Base-by-base conservation (phyloP, 257 asterid species). In the Plantago major region DNA sequence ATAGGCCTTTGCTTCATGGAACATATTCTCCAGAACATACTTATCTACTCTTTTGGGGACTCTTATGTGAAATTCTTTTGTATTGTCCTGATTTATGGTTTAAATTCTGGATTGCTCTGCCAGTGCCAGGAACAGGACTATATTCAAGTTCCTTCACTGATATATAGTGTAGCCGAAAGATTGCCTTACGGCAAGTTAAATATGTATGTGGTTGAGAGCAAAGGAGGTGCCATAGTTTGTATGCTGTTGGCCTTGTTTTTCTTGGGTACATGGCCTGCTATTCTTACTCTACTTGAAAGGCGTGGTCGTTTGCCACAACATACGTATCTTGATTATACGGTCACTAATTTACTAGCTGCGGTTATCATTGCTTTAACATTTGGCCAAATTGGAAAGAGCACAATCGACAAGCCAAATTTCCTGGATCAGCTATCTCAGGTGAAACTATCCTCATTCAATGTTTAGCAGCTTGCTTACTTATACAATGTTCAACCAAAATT, bases 241-340 rank as follows among this genome's bases (percentile, higher is more conserved):
- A 92, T 92, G 96, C 83, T 86, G 11, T 58, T 92, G 10, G 68
- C 97, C 40, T 60, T 92, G 55, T 62, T 78, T 3, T 84, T 92
- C 83, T 74, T 92, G 77, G 99, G 99, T 6, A 92, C 99, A 50
- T 92, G 99, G 99, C 99, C 99, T 44, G 99, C 99, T 0, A 14
- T 92, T 65, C 13, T 92, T 46, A 89, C 97, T 14, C 85, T 89
- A 8, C 82, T 92, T 0, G 99, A 92, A 62, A 78, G 99, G 71
- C 81, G 95, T 0, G 99, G 99, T 1, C 99, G 99, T 42, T 86
- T 92, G 40, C 99, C 99, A 68, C 97, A 92, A 65, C 97, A 92
- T 67, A 89, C 90, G 19, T 92, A 89, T 54, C 97, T 92, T 38
- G 99, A 92, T 81, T 92, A 92, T 67, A 69, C 99, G 0, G 58